Base-by-base conservation (phyloP, 208 protist genomes). In the Vickermania ingenoplastis region DNA sequence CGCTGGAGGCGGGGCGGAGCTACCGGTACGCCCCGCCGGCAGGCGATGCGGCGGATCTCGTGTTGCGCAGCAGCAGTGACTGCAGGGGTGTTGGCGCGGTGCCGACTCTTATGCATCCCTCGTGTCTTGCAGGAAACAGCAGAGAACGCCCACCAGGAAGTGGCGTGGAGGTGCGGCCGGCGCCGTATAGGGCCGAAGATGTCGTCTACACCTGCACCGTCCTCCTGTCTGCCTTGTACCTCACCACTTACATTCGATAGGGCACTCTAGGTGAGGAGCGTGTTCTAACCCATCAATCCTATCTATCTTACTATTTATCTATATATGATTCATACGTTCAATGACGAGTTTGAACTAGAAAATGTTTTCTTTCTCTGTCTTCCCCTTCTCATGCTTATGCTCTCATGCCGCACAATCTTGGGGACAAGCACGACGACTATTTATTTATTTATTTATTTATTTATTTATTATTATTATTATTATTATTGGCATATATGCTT, bases 301-400 rank as follows among this genome's bases (percentile, higher is more conserved):
- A 7, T n/a, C 36, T 45, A 17, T 45, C 36, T 45, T 45, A 17
- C 17, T 45, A n/a, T 45, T 45, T 31, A 13, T 31, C 2, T 3
- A 7, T 5, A 21, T 26, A 41, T 50, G 14, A 54, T 52, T 54
- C 51, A 4, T 41, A 50, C 53, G 7, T 41, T 61, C 57, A 49
- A 45, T 41, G n/a, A n/a, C n/a, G n/a, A n/a, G n/a, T n/a, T n/a
- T n/a, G n/a, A 52, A 41, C 25, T 55, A 7, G 22, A 57, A 26
- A 29, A 28, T 54, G 17, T 57, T 41, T 26, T 58, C 14, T 71
- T 59, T 69, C 59, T 26, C 22, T 3, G 28, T 23, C 21, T 65
- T 48, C 17, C 25, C 49, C 22, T 54, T 62, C 7, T 45, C 17
- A n/a, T 45, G 7, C 36, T 7, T 17, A 17, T 45, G 4, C 56